Conservation (phyloP, 768 basidiomycete genomes). For the Tylopilus cervinicoccineus region DNA sequence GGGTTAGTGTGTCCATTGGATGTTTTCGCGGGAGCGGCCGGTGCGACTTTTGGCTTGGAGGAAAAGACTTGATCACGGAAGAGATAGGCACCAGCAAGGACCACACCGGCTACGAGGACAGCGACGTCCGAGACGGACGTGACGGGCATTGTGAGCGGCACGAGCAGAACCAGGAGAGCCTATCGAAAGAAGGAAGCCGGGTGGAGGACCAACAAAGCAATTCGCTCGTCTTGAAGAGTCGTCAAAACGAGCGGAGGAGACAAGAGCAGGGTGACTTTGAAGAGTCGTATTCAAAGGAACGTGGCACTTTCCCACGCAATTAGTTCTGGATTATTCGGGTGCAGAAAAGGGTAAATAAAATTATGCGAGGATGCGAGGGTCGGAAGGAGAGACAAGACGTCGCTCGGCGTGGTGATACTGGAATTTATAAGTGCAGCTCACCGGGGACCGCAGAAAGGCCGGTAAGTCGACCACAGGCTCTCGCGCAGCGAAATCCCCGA, state of each 20-base stretch:
- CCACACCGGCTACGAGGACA: slow-evolving; percentile 69
- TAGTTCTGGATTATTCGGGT: slow-evolving; percentile 26
- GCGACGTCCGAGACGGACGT: slow-evolving; percentile 67
- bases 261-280: slow-evolving; percentile 12
- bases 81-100: slow-evolving; percentile 74
- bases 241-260: slow-evolving; percentile 6
- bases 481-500: neutral
- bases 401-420: neutral
- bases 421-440: neutral
- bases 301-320: slow-evolving; percentile 37
- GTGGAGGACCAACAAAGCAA: neutral
- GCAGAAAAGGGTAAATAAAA: neutral
- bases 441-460: neutral
- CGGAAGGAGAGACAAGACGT: neutral
- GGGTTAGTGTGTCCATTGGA: slow-evolving; percentile 78
- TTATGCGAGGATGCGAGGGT: neutral
- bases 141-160: slow-evolving; percentile 46
- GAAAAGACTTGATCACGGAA: slow-evolving; percentile 80
- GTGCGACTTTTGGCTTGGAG: slow-evolving; percentile 56
- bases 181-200: neutral
- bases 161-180: neutral
- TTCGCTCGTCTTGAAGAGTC: neutral
- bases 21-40: slow-evolving; percentile 40
- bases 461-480: neutral
- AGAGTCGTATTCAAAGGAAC: slow-evolving; percentile 31